Evolutionary conservation across 169 alveolate genomes (phyloP), one percentile per base, ranked within the genome.

Genomic region (Besnoitia besnoiti): DNA sequence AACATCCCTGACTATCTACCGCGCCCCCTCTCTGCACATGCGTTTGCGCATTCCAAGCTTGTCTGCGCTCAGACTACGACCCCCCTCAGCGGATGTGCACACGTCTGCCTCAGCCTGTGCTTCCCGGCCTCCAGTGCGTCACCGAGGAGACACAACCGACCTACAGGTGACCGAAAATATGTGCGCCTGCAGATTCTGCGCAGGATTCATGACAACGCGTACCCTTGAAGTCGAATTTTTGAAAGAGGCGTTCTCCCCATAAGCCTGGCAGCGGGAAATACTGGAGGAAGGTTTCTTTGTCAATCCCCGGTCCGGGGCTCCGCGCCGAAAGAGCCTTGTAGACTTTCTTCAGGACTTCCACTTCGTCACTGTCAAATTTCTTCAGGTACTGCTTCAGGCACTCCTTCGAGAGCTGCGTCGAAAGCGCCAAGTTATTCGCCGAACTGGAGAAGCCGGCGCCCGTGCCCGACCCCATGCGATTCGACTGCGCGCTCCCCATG

Each of bases 181-280:
- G n/a, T n/a, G n/a, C n/a, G n/a, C n/a, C n/a, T n/a, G n/a, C n/a
- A n/a, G n/a, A n/a, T n/a, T n/a, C n/a, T n/a, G n/a, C n/a, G n/a
- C n/a, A n/a, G n/a, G n/a, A n/a, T n/a, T n/a, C n/a, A n/a, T n/a
- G n/a, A n/a, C n/a, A 14, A 49, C 7, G n/a, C 67, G 10, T 39
- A 82, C 90, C 90, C 47, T 82, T 82, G 90, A 75, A 92, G 84
- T 96, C 96, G 90, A 97, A 97, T 50, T 95, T 91, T 39, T 95
- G 95, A 73, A 96, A 97, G 44, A 97, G 92, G 49, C 97, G 97
- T 91, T 97, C 98, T 8, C 98, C 98, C 98, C 98, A 97, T 27
- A 97, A 95, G 7, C 98, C 98, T 0, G 98, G 98, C 16, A 97
- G 93, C 33, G 97, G 96, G 90, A 97, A 97, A 93, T 96, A 97